A percentile compares a stretch with the other conserved stretches of the same genome.
Conservation (phyloP, 1,139 yeast species). For the Chernovozyma sophiae-reginae region DNA sequence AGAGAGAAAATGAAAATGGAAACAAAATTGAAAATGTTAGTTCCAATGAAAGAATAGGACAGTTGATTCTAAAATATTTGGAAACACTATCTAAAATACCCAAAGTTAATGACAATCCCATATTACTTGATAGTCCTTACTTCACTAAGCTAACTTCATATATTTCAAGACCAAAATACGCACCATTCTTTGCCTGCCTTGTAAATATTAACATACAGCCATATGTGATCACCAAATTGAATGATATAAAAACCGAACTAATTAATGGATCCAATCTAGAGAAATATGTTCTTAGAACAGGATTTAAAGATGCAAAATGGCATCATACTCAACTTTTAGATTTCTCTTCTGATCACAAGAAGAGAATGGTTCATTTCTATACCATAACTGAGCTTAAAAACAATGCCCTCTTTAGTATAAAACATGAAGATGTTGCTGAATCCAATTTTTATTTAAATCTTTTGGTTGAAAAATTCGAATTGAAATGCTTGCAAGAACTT, state of each 20-base stretch:
- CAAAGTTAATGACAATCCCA: conserved; percentile 21
- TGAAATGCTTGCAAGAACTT: conserved; percentile 14
- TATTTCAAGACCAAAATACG: conserved; percentile 18
- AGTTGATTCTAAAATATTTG: conserved; percentile 23
- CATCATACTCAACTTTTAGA: conserved; percentile 24
- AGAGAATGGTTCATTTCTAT: conserved; percentile 30
- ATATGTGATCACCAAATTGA: conserved; percentile 12
- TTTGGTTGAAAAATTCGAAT: conserved; percentile 36
- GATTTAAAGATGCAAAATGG: conserved; percentile 35
- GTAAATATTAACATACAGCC: conserved; percentile 34
- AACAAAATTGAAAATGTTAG: background rate
- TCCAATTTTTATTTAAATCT: conserved; percentile 33
- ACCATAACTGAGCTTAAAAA: conserved; percentile 24
- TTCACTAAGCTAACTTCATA: conserved; percentile 19
- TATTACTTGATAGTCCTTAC: conserved; percentile 16
- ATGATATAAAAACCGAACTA: conserved; percentile 21
- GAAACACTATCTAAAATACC: conserved; percentile 19
- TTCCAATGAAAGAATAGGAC: background rate
- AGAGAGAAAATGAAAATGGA: background rate
- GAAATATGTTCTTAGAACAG: conserved; percentile 34
- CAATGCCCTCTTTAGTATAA: conserved; percentile 22
- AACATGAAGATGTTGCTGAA: conserved; percentile 26
- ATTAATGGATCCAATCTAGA: conserved; percentile 29
- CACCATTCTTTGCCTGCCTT: conserved; percentile 29
- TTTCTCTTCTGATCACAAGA: conserved; percentile 17